Percentiles rank a stretch among this genome's conserved stretches.
Evolutionary conservation across 2,329 filamentous ascomycete species (phyloP).

Genomic region (Colletotrichum siamense): DNA sequence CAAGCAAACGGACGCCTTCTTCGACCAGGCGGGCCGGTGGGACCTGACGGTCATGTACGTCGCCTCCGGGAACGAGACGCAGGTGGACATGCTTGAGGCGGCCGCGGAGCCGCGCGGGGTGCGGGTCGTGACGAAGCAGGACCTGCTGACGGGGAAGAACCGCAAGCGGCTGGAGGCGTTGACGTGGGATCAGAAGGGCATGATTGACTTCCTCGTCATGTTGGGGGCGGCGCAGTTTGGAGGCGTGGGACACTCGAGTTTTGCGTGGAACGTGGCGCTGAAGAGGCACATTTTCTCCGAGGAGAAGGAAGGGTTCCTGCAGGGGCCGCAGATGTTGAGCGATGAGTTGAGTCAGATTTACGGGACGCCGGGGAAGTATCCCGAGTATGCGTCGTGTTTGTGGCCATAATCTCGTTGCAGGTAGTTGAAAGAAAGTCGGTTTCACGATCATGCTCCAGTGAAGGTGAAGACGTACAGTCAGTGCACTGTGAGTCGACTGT

Average conservation of each 20-base stretch:
- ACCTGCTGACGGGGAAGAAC: conserved; percentile 26
- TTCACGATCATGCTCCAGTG: not conserved
- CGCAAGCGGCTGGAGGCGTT: conserved; percentile 24
- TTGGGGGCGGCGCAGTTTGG: conserved; percentile 35
- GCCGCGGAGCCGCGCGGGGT: conserved; percentile 19
- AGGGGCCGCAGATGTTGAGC: not conserved
- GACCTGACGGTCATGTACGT: conserved; percentile 31
- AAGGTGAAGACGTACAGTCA: not conserved
- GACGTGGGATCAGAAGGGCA: conserved; percentile 35
- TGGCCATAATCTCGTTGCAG: not conserved
- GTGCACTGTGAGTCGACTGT: not conserved
- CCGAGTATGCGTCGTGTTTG: not conserved
- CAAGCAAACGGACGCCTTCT: conserved; percentile 34
- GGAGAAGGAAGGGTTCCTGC: not conserved
- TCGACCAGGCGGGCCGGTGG: conserved; percentile 26
- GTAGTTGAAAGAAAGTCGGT: not conserved
- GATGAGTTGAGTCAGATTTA: conserved; percentile 1
- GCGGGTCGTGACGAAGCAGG: conserved; percentile 33
- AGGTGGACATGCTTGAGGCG: conserved; percentile 21
- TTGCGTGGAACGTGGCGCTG: conserved; percentile 36
- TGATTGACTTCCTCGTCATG: conserved; percentile 37
- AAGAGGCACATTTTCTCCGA: conserved; percentile 27
- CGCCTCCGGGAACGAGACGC: conserved; percentile 31
- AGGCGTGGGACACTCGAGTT: conserved; percentile 36
- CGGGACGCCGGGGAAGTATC: not conserved